Percentiles rank a stretch among this genome's conserved stretches.
phyloP scores from a whole-genome alignment of 306 rosid species.

The Rubus idaeus region DNA sequence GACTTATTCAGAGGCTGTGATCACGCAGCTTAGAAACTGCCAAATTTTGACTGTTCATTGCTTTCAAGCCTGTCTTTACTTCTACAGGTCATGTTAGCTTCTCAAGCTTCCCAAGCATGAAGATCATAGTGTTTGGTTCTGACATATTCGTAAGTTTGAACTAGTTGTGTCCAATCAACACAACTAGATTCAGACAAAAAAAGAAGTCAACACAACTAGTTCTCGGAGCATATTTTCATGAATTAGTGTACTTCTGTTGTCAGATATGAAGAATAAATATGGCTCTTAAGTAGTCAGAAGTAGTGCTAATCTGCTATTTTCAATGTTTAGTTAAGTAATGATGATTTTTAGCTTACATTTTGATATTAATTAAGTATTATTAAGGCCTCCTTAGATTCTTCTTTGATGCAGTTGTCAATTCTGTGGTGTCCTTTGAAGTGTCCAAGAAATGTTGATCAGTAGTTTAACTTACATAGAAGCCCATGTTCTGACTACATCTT shows the following conservation, averaged over 20 bases:
- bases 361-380: constrained; percentile 7
- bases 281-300: constrained; percentile 5
- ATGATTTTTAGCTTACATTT: background rate
- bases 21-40: constrained; percentile 1
- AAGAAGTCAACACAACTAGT: background rate
- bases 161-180: background rate
- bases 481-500: constrained; percentile 36
- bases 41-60: background rate
- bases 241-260: constrained; percentile 13
- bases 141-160: background rate
- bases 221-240: background rate
- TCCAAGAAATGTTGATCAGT: constrained; percentile 17
- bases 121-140: background rate
- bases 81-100: background rate
- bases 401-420: constrained; percentile 7
- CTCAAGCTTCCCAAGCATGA: background rate
- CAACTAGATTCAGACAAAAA: background rate
- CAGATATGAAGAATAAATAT: constrained; percentile 6
- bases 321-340: background rate
- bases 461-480: constrained; percentile 19
- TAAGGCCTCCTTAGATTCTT: background rate
- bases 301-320: constrained; percentile 15
- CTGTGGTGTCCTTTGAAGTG: constrained; percentile 12
- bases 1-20: background rate
- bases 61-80: background rate